Base-by-base conservation (phyloP, 192 early-diverging fungal genomes). In the Backusella morwellensis region DNA sequence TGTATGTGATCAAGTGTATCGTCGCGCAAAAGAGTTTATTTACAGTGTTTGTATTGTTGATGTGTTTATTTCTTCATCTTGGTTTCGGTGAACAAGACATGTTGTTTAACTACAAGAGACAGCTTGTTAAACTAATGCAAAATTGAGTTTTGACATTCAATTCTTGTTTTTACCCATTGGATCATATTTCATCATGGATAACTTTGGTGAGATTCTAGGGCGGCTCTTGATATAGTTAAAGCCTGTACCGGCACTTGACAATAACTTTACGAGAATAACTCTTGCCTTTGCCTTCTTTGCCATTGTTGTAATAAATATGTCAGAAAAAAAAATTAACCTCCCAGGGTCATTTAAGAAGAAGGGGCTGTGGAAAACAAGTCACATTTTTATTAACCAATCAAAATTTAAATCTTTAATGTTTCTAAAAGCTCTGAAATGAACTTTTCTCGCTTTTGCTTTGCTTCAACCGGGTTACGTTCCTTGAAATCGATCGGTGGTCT, bases 101-200 rank as follows among this genome's bases (percentile, higher is more conserved):
- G 95, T 80, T 92, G 89, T 81, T 94, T 95, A 52, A 93, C 94
- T 93, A 77, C 68, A 14, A 21, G 44, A 8, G 14, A 73, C 32
- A 6, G 15, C 15, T 17, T 73, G 66, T 21, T 21, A 35, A 47
- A 54, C 72, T 7, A 21, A 56, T 21, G 32, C 32, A 59, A 34
- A 17, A 68, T 36, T 1, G 0, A 2, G 0, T 32, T 26, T 35
- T 71, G 29, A 9, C 23, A 21, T 23, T 12, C 29, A 66, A 38
- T 38, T 17, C 19, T 44, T 44, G 32, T 44, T 14, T 29, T 56
- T 87, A 94, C 92, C 92, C 75, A 90, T 85, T 42, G 97, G 97
- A 85, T 99, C 97, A 77, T 91, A 94, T 88, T 99, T 99, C 91
- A 95, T 95, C 78, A 96, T 89, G 38, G 91, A 88, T 68, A 99